Evolutionary conservation across 2,329 filamentous ascomycete species (phyloP).

Genomic region (Ophiostoma fasciatum): DNA sequence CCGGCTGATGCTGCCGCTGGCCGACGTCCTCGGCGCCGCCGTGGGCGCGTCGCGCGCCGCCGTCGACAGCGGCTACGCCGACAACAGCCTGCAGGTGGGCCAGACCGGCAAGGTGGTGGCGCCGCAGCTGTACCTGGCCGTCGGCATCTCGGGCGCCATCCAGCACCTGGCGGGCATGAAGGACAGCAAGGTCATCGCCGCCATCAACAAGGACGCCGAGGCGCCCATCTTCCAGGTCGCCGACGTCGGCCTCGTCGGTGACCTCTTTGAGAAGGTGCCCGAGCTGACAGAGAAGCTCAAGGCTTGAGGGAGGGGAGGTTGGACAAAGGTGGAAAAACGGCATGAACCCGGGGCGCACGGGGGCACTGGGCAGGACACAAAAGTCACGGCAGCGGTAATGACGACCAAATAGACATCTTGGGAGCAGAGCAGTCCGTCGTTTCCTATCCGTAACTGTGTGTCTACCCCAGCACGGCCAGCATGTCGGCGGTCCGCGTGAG

Average conservation of each 20-base stretch:
- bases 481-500: constrained; percentile 43
- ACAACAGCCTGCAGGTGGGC: constrained; percentile 95
- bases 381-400: background rate
- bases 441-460: background rate
- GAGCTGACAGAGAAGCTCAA: constrained; percentile 94
- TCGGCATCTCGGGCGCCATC: constrained; percentile 92
- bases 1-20: constrained; percentile 77
- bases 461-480: constrained; percentile 33
- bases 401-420: too few species aligned
- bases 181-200: constrained; percentile 98
- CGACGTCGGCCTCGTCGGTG: constrained; percentile 87
- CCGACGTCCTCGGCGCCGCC: constrained; percentile 85
- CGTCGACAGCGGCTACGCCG: constrained; percentile 92
- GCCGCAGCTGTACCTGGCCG: constrained; percentile 86
- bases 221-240: constrained; percentile 98
- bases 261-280: constrained; percentile 89
- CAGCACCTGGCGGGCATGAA: constrained; percentile 99
- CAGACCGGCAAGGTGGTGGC: constrained; percentile 99
- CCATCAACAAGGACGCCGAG: constrained; percentile 95
- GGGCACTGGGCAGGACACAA: background rate
- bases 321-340: constrained; percentile 4
- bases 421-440: too few species aligned
- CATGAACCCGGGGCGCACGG: too few species aligned
- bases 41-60: constrained; percentile 90
- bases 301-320: constrained; percentile 14